A percentile compares a stretch with the other conserved stretches of the same genome.
phyloP scores from a whole-genome alignment of 257 asterid species.

The Solanum pinnatisectum region DNA sequence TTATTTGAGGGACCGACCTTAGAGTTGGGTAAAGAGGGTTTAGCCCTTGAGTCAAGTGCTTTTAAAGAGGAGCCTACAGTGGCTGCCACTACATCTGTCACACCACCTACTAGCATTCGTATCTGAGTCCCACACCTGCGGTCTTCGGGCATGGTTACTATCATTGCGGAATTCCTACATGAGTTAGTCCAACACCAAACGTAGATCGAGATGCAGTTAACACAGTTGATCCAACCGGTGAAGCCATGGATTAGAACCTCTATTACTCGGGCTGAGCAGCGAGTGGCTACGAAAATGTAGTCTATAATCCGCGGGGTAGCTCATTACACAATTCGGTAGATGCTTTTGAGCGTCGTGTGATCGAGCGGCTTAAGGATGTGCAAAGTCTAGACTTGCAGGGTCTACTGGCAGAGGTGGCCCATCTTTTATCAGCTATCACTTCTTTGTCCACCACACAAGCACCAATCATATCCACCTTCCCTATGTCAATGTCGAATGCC shows the following conservation, averaged over 20 bases:
- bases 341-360: neutral
- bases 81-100: too few species aligned
- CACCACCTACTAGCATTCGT: neutral
- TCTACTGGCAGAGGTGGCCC: neutral
- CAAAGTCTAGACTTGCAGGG: neutral
- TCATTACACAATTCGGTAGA: neutral
- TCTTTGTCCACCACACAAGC: neutral
- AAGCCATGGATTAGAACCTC: too few species aligned
- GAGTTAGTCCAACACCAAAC: neutral
- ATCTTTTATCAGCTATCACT: neutral
- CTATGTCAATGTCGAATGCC: neutral
- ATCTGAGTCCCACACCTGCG: neutral
- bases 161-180: neutral
- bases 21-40: too few species aligned
- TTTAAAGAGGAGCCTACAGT: too few species aligned
- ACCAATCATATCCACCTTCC: neutral
- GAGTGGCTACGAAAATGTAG: too few species aligned
- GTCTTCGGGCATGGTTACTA: neutral
- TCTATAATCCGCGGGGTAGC: neutral
- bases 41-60: too few species aligned
- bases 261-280: too few species aligned
- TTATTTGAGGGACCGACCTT: too few species aligned
- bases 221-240: neutral
- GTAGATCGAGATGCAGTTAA: neutral
- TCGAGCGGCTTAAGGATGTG: neutral